Conservation (phyloP, 306 rosid genomes). For the Mimosa bimucronata region DNA sequence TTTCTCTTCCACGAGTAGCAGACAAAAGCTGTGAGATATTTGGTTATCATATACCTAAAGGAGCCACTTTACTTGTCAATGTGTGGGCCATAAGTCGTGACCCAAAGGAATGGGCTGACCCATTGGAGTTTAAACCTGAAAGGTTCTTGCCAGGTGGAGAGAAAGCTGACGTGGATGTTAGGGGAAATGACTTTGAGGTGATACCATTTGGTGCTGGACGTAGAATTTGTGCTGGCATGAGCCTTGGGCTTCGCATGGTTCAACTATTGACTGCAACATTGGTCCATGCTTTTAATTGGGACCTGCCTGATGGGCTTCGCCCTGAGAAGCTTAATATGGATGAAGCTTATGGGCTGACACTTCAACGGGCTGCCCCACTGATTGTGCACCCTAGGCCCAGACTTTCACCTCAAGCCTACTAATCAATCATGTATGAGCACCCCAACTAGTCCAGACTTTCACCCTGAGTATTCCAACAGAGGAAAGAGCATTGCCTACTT, state of each 20-base stretch:
- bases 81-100: conserved; percentile 86
- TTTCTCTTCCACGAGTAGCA: conserved; percentile 72
- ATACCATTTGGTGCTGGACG: conserved; percentile 88
- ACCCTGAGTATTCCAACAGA: neutral
- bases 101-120: conserved; percentile 58
- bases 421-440: neutral
- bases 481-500: too few relatives aligned
- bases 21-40: conserved; percentile 57
- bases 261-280: conserved; percentile 54
- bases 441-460: neutral
- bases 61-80: conserved; percentile 73
- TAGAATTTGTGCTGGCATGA: conserved; percentile 77
- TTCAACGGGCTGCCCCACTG: conserved; percentile 64
- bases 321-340: conserved; percentile 68
- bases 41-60: conserved; percentile 69
- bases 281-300: conserved; percentile 68
- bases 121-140: conserved; percentile 70
- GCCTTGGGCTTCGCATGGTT: conserved; percentile 66
- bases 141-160: conserved; percentile 69
- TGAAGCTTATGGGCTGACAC: conserved; percentile 72
- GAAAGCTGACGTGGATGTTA: conserved; percentile 59
- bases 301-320: conserved; percentile 47
- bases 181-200: conserved; percentile 71
- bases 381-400: conserved; percentile 57
- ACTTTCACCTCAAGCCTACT: conserved; percentile 44